Percentiles rank a stretch among this genome's conserved stretches.
Evolutionary conservation across 1,139 yeast genomes (phyloP).

Genomic region (Pichia sp.): DNA sequence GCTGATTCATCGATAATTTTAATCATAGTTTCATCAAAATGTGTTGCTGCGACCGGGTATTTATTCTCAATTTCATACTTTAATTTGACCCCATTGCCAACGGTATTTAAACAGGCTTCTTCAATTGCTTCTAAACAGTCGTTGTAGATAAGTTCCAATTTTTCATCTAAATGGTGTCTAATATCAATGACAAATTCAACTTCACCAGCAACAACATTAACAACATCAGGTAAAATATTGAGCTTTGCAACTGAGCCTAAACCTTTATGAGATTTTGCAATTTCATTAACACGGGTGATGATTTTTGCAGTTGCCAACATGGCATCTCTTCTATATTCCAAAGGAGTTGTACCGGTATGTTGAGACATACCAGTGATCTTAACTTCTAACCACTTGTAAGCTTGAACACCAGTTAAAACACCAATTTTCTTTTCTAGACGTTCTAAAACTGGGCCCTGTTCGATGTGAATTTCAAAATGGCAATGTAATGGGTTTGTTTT

Average conservation of each 20-base stretch:
- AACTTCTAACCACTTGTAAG: conserved; percentile 55
- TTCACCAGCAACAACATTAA: conserved; percentile 59
- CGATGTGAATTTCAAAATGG: conserved; percentile 70
- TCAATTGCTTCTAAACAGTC: conserved; percentile 35
- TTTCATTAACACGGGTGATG: conserved; percentile 49
- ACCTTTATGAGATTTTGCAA: conserved; percentile 47
- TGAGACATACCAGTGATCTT: conserved; percentile 54
- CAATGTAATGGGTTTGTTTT: conserved; percentile 52
- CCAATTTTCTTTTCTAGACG: conserved; percentile 51
- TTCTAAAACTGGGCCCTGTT: conserved; percentile 69
- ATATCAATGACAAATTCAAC: conserved; percentile 53
- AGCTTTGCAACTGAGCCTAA: conserved; percentile 56
- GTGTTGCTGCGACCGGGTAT: conserved; percentile 52
- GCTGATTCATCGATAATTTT: conserved; percentile 48
- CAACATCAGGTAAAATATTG: conserved; percentile 50
- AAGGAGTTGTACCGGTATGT: conserved; percentile 75
- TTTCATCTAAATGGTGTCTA: conserved; percentile 48
- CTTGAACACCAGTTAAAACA: conserved; percentile 61
- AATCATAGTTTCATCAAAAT: conserved; percentile 46
- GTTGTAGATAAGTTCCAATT: conserved; percentile 34
- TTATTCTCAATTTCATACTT: conserved; percentile 41
- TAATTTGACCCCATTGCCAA: conserved; percentile 36
- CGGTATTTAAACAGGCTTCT: conserved; percentile 29
- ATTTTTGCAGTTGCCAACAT: conserved; percentile 51
- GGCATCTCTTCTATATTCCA: conserved; percentile 56